Evolutionary conservation across 2,329 filamentous ascomycete genomes (phyloP).

Genomic region (Mycocentrospora acerina): DNA sequence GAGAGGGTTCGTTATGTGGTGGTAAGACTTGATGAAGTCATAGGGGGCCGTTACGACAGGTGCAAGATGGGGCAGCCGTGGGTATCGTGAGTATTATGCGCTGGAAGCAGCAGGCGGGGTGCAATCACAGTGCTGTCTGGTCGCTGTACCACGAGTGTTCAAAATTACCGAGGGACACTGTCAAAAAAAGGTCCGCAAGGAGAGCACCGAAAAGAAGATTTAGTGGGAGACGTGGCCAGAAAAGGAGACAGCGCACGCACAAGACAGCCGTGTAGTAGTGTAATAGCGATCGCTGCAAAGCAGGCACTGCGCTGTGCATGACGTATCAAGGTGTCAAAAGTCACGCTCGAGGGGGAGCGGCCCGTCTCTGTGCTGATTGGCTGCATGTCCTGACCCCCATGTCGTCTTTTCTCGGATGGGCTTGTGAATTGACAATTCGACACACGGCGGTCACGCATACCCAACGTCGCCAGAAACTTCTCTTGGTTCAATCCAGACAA

Average conservation of each 20-base stretch:
- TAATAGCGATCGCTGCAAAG: slow-evolving; percentile 35
- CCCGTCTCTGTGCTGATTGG: slow-evolving; percentile 23
- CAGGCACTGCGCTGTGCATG: slow-evolving; percentile 37
- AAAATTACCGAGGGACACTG: slow-evolving; percentile 12
- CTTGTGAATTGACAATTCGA: not conserved
- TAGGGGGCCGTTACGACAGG: slow-evolving; percentile 20
- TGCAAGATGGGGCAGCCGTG: slow-evolving; percentile 16
- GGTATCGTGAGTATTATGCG: slow-evolving; percentile 31
- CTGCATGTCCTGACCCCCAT: slow-evolving; percentile 13
- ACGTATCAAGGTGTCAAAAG: slow-evolving; percentile 29
- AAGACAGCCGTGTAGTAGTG: slow-evolving; percentile 19
- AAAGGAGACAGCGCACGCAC: slow-evolving; percentile 13
- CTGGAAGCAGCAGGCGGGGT: slow-evolving; percentile 27
- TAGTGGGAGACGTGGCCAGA: not conserved
- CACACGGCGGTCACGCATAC: slow-evolving; percentile 3
- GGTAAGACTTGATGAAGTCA: slow-evolving; percentile 34
- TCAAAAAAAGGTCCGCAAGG: slow-evolving; percentile 14
- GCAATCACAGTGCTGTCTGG: slow-evolving; percentile 9
- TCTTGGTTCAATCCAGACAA: too few species aligned
- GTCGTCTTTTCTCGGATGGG: slow-evolving; percentile 14
- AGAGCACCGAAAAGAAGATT: slow-evolving; percentile 21
- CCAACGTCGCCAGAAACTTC: not conserved
- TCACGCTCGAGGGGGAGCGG: slow-evolving; percentile 17
- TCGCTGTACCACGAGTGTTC: slow-evolving; percentile 17
- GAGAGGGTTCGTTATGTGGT: slow-evolving; percentile 31